A percentile compares a stretch with the other conserved stretches of the same genome.
Evolutionary conservation across 192 early-diverging fungal species (phyloP).

Genomic region (Linnemannia elongata): DNA sequence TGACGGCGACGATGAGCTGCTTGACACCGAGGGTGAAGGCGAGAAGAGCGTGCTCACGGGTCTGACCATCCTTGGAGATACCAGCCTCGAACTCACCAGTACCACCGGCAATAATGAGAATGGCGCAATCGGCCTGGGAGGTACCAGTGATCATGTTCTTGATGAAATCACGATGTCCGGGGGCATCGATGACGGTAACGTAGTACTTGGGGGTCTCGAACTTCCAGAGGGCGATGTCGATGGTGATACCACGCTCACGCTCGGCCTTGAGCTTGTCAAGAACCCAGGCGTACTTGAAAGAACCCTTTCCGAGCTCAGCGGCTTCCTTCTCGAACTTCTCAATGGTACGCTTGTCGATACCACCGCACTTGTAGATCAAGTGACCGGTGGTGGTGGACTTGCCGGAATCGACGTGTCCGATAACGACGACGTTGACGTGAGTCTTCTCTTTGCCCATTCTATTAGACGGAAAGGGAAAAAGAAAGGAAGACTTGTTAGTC

Average conservation of each 20-base stretch:
- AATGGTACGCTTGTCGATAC: conserved; percentile 99
- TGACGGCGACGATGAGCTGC: conserved; percentile 98
- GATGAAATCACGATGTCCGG: conserved; percentile 99
- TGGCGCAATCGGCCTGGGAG: conserved; percentile 97
- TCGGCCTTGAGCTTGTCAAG: conserved; percentile 99
- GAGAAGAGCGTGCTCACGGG: conserved; percentile 99
- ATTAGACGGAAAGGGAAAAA: neutral
- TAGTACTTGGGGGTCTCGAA: conserved; percentile 97
- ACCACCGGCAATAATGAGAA: conserved; percentile 95
- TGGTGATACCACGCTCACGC: conserved; percentile 99
- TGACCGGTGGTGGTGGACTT: conserved; percentile 99
- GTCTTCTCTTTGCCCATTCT: conserved; percentile 83
- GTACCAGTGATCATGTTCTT: conserved; percentile 99
- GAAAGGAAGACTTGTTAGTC: neutral
- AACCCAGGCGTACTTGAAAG: conserved; percentile 99
- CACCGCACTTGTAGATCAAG: conserved; percentile 99
- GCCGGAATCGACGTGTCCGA: conserved; percentile 99
- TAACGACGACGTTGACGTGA: conserved; percentile 96
- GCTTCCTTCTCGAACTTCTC: conserved; percentile 99
- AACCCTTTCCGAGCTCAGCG: conserved; percentile 98
- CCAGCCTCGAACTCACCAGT: conserved; percentile 93
- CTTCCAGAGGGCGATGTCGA: conserved; percentile 98
- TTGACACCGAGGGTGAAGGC: conserved; percentile 98
- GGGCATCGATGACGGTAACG: conserved; percentile 99
- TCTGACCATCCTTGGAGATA: conserved; percentile 99